Evolutionary conservation across 371 early-diverging fungal genomes (phyloP).

Genomic region (Lichtheimia corymbifera): DNA sequence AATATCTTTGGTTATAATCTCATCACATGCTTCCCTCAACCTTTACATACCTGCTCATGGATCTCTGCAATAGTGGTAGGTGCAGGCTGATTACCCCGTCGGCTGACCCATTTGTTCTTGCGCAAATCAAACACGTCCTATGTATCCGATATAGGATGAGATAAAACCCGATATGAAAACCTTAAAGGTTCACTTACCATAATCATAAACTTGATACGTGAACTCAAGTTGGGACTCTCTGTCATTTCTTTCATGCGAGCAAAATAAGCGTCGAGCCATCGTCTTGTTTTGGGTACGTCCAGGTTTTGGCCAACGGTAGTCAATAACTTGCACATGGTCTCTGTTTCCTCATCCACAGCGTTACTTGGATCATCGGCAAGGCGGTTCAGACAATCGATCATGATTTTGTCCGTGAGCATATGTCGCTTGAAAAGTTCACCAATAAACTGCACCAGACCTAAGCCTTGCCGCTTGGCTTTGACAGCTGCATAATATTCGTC

Average conservation of each 20-base stretch:
- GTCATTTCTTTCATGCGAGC: constrained; percentile 68
- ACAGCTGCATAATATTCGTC: constrained; percentile 82
- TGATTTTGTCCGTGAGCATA: constrained; percentile 88
- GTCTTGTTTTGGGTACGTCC: constrained; percentile 39
- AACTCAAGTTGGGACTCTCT: constrained; percentile 64
- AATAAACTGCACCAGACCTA: constrained; percentile 92
- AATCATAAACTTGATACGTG: constrained; percentile 92
- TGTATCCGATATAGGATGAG: too few species aligned
- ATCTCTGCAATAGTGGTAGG: constrained; percentile 90
- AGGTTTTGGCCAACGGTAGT: constrained; percentile 81
- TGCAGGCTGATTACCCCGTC: constrained; percentile 61
- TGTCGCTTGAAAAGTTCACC: constrained; percentile 91
- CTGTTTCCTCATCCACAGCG: constrained; percentile 94
- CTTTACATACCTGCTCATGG: constrained; percentile 61
- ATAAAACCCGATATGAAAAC: background rate
- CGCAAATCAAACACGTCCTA: constrained; percentile 91
- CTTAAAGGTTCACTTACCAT: constrained; percentile 29
- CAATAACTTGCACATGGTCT: constrained; percentile 89
- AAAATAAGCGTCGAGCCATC: constrained; percentile 81
- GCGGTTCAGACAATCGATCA: constrained; percentile 81
- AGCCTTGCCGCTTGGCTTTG: constrained; percentile 92
- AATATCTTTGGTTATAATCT: background rate
- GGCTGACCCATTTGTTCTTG: constrained; percentile 72
- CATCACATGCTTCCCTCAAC: background rate
- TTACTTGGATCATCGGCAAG: constrained; percentile 69